Conservation (phyloP, 2,329 filamentous ascomycete genomes). For the Colletotrichum australisinense region DNA sequence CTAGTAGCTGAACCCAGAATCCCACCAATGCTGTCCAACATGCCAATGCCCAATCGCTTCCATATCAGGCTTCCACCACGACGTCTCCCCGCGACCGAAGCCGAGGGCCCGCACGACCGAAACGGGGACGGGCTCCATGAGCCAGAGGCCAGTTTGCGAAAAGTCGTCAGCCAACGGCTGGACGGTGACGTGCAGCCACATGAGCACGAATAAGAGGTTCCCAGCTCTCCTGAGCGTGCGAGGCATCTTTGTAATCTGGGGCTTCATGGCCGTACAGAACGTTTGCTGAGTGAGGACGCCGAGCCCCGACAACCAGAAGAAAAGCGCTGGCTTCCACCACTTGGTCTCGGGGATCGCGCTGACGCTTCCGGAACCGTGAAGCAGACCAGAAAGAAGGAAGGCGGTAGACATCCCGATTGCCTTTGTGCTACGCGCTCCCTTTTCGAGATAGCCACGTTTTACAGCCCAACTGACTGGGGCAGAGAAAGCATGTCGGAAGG, state of each 20-base stretch:
- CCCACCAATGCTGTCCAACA: conserved; percentile 72
- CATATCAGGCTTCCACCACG: conserved; percentile 75
- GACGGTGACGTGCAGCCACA: conserved; percentile 77
- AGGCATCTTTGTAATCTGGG: conserved; percentile 53
- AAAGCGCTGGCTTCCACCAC: conserved; percentile 68
- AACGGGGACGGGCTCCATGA: conserved; percentile 84
- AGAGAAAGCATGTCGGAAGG: conserved; percentile 80
- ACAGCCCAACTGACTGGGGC: conserved; percentile 66
- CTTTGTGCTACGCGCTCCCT: conserved; percentile 45
- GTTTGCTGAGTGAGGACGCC: conserved; percentile 72
- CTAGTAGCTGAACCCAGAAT: conserved; percentile 53
- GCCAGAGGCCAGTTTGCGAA: conserved; percentile 77
- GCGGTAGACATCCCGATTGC: conserved; percentile 58
- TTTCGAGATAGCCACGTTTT: conserved; percentile 50
- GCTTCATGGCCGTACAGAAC: conserved; percentile 48
- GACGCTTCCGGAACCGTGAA: conserved; percentile 79
- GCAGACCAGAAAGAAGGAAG: conserved; percentile 73
- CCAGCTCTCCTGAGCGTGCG: conserved; percentile 56
- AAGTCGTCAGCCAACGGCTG: conserved; percentile 81
- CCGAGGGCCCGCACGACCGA: conserved; percentile 77
- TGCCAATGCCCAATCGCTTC: conserved; percentile 66
- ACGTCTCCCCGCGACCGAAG: conserved; percentile 68
- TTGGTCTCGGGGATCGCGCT: conserved; percentile 67
- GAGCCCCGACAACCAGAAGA: conserved; percentile 78
- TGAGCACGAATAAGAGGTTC: conserved; percentile 71